Conservation (phyloP, 305 asterid species). For the Ruellia speciosa region DNA sequence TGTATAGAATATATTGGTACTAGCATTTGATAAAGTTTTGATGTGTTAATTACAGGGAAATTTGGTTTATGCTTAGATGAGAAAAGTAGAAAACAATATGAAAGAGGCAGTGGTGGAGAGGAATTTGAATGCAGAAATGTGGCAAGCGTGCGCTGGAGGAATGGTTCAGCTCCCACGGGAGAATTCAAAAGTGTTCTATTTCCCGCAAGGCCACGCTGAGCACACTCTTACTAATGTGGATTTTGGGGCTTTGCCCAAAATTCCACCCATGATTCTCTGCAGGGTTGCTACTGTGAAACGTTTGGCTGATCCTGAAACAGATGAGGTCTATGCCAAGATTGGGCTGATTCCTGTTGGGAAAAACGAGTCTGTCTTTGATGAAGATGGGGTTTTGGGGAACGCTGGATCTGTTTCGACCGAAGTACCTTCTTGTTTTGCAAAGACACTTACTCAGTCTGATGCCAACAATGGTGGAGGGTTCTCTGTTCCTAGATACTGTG, state of each 20-base stretch:
- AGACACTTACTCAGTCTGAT: slow-evolving; percentile 59
- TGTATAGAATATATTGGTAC: too few species aligned
- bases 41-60: too few species aligned
- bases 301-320: slow-evolving; percentile 65
- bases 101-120: slow-evolving; percentile 37
- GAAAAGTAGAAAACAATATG: slow-evolving; percentile 17
- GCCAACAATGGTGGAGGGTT: slow-evolving; percentile 72
- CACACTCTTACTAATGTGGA: slow-evolving; percentile 63
- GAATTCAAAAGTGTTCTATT: slow-evolving; percentile 66
- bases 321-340: slow-evolving; percentile 53
- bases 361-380: slow-evolving; percentile 30
- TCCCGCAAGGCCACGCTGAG: slow-evolving; percentile 79
- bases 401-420: too few species aligned
- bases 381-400: slow-evolving; percentile 21
- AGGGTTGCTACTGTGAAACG: slow-evolving; percentile 55
- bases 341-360: slow-evolving; percentile 43
- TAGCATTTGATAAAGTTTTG: too few species aligned
- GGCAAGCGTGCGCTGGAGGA: slow-evolving; percentile 94
- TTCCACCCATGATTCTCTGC: slow-evolving; percentile 64
- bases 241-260: slow-evolving; percentile 51
- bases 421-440: slow-evolving; percentile 38
- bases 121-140: slow-evolving; percentile 54
- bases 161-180: slow-evolving; percentile 70
- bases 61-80: too few species aligned
- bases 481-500: slow-evolving; percentile 70